Evolutionary conservation across 176 grass and related monocot genomes (phyloP).

Genomic region (Panicum miliaceum): DNA sequence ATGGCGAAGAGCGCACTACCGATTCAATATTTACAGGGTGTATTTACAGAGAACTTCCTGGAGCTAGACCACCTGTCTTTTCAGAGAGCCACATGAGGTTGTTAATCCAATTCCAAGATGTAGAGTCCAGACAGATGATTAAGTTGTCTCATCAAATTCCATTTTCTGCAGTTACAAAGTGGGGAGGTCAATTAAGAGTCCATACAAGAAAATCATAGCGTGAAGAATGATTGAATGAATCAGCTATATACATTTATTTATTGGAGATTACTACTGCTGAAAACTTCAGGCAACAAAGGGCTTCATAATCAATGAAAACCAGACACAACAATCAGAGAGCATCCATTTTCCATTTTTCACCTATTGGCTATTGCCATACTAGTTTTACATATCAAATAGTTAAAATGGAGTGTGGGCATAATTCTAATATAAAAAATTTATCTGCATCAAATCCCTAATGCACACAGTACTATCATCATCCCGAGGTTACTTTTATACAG

Average conservation of each 20-base stretch:
- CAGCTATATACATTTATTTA: neutral
- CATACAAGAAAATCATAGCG: neutral
- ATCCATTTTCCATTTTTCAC: neutral
- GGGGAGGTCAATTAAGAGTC: neutral
- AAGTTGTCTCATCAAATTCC: conserved; percentile 56
- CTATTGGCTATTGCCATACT: neutral
- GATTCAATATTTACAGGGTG: conserved; percentile 45
- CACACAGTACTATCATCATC: neutral
- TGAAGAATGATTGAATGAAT: neutral
- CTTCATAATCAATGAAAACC: neutral
- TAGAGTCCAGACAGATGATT: conserved; percentile 8
- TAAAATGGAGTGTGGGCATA: neutral
- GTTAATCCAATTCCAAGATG: conserved; percentile 41
- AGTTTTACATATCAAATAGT: neutral
- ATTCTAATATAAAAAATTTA: neutral
- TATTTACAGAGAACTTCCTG: conserved; percentile 46
- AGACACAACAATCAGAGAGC: neutral
- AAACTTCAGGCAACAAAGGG: neutral
- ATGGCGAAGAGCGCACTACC: conserved; percentile 22
- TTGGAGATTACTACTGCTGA: neutral
- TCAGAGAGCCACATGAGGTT: conserved; percentile 19
- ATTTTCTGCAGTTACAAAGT: conserved; percentile 49
- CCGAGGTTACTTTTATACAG: neutral
- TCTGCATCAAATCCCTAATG: neutral
- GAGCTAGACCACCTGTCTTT: conserved; percentile 20